Conservation (phyloP, 2,329 filamentous ascomycete species). For the Rasamsonia emersonii region DNA sequence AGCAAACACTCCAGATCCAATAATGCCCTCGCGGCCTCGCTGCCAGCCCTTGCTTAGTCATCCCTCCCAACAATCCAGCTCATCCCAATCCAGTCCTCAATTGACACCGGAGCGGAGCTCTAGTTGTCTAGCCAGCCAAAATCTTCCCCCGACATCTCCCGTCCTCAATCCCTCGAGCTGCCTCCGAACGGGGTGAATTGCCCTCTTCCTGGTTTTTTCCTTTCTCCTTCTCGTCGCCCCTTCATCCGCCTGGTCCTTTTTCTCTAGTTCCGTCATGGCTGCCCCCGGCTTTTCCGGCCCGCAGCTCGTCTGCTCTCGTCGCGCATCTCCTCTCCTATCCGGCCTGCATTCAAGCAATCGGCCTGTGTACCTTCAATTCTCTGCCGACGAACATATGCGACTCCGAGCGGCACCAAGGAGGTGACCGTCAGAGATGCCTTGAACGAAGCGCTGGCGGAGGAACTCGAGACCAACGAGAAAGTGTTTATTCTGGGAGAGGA, state of each 20-base stretch:
- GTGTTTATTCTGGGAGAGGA: constrained; percentile 96
- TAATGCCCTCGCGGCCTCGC: no score
- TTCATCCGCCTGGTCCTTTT: constrained; percentile 6
- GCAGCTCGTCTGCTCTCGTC: constrained; percentile 54
- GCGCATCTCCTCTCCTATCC: constrained; percentile 42
- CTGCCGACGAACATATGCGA: constrained; percentile 48
- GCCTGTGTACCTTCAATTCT: constrained; percentile 40
- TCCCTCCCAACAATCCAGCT: constrained; percentile 18
- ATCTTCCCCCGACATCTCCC: constrained; percentile 9
- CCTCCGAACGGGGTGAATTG: constrained; percentile 7
- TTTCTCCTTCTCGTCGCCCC: constrained; percentile 4
- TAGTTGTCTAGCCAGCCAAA: constrained; percentile 7
- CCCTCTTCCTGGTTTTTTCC: constrained; percentile 4
- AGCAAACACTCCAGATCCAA: no score
- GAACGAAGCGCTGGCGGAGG: constrained; percentile 95
- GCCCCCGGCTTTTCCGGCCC: constrained; percentile 56
- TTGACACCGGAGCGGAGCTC: background rate
- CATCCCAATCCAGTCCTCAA: constrained; percentile 2
- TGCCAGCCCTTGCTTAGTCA: no score
- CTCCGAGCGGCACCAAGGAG: constrained; percentile 63
- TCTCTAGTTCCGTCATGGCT: constrained; percentile 42
- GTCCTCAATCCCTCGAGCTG: constrained; percentile 10
- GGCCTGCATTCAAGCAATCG: constrained; percentile 46
- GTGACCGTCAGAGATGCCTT: constrained; percentile 95
- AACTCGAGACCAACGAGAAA: constrained; percentile 89